Evolutionary conservation across 768 basidiomycete species (phyloP).

Genomic region (Lyophyllum semitale): DNA sequence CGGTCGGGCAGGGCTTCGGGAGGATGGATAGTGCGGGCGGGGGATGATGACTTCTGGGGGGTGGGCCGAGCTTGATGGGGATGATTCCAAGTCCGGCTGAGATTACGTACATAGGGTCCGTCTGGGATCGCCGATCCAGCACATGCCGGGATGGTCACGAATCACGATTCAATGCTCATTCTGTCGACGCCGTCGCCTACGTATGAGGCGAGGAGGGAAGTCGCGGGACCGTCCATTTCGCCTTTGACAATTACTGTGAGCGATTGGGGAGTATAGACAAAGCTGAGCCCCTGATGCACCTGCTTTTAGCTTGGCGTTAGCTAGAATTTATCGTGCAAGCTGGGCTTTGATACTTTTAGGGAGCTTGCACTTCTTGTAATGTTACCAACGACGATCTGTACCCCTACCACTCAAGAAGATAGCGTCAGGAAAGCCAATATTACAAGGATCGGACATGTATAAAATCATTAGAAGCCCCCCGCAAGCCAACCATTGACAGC

Average conservation of each 20-base stretch:
- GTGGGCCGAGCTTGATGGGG: neutral
- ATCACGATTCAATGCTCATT: neutral
- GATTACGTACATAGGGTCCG: too few relatives aligned
- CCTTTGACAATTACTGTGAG: neutral
- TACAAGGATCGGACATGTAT: neutral
- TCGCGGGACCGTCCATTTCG: neutral
- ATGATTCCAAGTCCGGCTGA: neutral
- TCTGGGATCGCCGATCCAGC: too few relatives aligned
- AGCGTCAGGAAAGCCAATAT: too few relatives aligned
- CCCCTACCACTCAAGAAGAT: too few relatives aligned
- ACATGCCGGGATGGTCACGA: neutral
- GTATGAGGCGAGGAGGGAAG: slow-evolving; percentile 11
- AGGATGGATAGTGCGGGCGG: slow-evolving; percentile 2
- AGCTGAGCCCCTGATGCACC: neutral
- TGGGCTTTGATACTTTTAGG: neutral
- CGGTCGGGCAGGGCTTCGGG: too few relatives aligned
- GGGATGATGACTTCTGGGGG: slow-evolving; percentile 2
- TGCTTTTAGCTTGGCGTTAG: too few relatives aligned
- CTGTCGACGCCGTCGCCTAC: slow-evolving; percentile 17
- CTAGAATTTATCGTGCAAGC: neutral
- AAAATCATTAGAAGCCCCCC: slow-evolving; percentile 28
- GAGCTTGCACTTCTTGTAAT: too few relatives aligned
- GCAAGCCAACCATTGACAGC: slow-evolving; percentile 37
- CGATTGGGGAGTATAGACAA: neutral
- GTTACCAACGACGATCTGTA: too few relatives aligned